These are phyloP conservation scores for Effrenium voratum DNA, from an alignment of 73 alveolate genomes.

Conservation along the genomic window DNA sequence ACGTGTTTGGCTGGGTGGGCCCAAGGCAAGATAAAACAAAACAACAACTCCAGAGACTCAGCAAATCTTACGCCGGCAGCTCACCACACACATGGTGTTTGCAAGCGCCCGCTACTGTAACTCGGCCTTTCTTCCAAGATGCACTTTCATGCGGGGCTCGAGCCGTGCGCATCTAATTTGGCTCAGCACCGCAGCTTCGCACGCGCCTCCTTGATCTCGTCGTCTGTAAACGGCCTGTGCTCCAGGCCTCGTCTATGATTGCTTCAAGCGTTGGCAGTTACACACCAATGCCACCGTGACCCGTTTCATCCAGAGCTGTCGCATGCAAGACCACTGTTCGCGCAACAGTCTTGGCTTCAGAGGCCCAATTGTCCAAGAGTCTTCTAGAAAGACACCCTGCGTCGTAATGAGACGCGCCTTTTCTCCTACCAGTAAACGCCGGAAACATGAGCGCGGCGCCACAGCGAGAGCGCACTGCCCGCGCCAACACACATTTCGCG, in stretches of 20 bases:
- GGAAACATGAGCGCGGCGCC: no score
- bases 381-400: no score
- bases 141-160: background rate
- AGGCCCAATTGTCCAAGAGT: no score
- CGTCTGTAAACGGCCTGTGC: conserved; percentile 78
- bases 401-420: no score
- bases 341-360: no score
- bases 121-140: background rate
- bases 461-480: no score
- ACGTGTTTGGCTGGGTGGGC: no score
- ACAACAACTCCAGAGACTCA: background rate
- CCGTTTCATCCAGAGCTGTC: no score
- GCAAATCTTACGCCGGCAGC: background rate
- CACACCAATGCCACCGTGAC: background rate
- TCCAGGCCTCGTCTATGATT: background rate
- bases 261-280: background rate
- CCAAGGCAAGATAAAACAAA: background rate
- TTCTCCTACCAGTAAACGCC: no score
- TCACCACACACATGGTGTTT: background rate
- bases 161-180: background rate
- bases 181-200: background rate
- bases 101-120: background rate
- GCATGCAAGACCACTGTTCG: no score
- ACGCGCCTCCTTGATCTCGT: conserved; percentile 78
- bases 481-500: no score